Percentiles rank a stretch among this genome's conserved stretches.
These are phyloP conservation scores for sorghum (Sorghum bicolor) DNA, from an alignment of 176 grass and related monocot genomes.

Conservation along the genomic window Sorghum_bicolor_NCBIv3 NC_012875.2:45990501-45991000, in stretches of 20 bases:
- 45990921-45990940: not conserved
- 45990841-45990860: no score
- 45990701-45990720: not conserved
- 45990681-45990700: not conserved
- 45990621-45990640: not conserved
- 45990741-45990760: not conserved
- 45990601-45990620: not conserved
- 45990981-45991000: not conserved
- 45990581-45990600: not conserved
- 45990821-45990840: no score
- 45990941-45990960: not conserved
- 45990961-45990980: not conserved
- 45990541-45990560: not conserved
- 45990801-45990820: no score
- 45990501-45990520: not conserved
- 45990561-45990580: not conserved
- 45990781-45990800: no score
- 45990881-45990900: no score
- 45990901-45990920: not conserved
- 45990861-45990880: no score
- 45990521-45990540: constrained; percentile 15
- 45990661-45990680: not conserved
- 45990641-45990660: not conserved
- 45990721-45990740: not conserved
- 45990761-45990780: not conserved